Percentiles rank a stretch among this genome's conserved stretches.
Conservation (phyloP, 345 rosid species). For the Odontarrhena argentea region DNA sequence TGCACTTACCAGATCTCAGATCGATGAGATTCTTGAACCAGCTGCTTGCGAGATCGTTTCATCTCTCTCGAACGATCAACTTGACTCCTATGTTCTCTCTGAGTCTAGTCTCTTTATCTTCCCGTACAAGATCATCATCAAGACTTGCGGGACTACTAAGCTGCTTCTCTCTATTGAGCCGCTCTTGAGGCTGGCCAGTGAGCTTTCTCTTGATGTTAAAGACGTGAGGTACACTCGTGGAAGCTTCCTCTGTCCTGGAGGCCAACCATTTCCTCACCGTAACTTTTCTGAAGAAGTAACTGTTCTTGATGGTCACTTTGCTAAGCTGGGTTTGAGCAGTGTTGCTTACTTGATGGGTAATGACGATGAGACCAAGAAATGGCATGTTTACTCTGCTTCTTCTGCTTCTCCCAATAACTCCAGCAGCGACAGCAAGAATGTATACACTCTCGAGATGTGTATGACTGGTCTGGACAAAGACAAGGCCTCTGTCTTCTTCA, state of each 20-base stretch:
- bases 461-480: slow-evolving; percentile 68
- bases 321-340: slow-evolving; percentile 40
- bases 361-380: slow-evolving; percentile 42
- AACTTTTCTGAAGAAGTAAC: slow-evolving; percentile 69
- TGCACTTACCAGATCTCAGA: slow-evolving; percentile 49
- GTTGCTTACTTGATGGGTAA: slow-evolving; percentile 57
- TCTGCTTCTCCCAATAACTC: slow-evolving; percentile 34
- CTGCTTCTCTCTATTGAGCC: slow-evolving; percentile 62
- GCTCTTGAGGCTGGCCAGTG: slow-evolving; percentile 48
- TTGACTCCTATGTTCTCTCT: slow-evolving; percentile 82
- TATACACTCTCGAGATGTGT: slow-evolving; percentile 69
- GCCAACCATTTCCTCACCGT: slow-evolving; percentile 77
- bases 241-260: slow-evolving; percentile 73
- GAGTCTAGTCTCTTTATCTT: slow-evolving; percentile 79
- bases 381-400: slow-evolving; percentile 75
- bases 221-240: slow-evolving; percentile 73
- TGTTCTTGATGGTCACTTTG: slow-evolving; percentile 52
- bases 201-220: slow-evolving; percentile 50
- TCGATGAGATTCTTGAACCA: slow-evolving; percentile 60
- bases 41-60: slow-evolving; percentile 73
- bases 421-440: slow-evolving; percentile 24
- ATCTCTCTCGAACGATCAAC: slow-evolving; percentile 55
- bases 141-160: slow-evolving; percentile 83
- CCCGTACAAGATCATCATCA: slow-evolving; percentile 61
- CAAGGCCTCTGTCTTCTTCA: slow-evolving; percentile 60